Percentiles rank a stretch among this genome's conserved stretches.
These are phyloP conservation scores for Fusarium pseudoanthophilum DNA, from an alignment of 2,329 filamentous ascomycete species.

Conservation along the genomic window DNA sequence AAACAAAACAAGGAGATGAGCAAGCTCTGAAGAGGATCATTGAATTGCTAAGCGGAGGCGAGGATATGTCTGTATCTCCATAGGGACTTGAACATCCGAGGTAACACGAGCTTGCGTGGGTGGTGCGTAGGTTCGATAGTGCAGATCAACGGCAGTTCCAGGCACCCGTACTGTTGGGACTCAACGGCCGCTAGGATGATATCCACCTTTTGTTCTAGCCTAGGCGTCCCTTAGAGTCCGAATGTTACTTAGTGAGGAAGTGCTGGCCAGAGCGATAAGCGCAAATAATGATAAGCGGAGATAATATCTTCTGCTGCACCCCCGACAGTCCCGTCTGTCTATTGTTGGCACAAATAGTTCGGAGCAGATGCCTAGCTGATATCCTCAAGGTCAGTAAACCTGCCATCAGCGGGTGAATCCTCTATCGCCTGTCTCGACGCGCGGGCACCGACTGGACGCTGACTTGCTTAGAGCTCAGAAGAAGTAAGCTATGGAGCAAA, in stretches of 20 bases:
- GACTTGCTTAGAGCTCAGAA: background rate
- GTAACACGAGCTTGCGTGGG: background rate
- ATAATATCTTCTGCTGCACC: rapidly evolving
- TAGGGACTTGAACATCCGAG: too few relatives aligned
- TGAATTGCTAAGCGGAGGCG: rapidly evolving
- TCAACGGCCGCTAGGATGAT: background rate
- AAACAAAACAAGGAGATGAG: background rate
- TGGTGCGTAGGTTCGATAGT: background rate
- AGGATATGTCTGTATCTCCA: rapidly evolving
- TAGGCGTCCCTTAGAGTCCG: rapidly evolving
- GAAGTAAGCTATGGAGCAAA: too few relatives aligned
- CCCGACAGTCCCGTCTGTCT: too few relatives aligned
- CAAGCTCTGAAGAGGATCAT: background rate
- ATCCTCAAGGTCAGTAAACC: too few relatives aligned
- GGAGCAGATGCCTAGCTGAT: background rate
- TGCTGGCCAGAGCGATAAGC: too few relatives aligned
- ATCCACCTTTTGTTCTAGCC: rapidly evolving
- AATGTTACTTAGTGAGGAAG: rapidly evolving
- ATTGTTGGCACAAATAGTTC: background rate
- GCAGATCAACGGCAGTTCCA: background rate
- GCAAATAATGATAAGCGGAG: rapidly evolving
- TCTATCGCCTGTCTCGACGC: too few relatives aligned
- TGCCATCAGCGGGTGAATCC: too few relatives aligned
- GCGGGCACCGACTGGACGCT: too few relatives aligned
- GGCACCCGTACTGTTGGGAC: background rate